Conservation (phyloP, 352 stramenopile species). For the Nothophytophthora sp. region DNA sequence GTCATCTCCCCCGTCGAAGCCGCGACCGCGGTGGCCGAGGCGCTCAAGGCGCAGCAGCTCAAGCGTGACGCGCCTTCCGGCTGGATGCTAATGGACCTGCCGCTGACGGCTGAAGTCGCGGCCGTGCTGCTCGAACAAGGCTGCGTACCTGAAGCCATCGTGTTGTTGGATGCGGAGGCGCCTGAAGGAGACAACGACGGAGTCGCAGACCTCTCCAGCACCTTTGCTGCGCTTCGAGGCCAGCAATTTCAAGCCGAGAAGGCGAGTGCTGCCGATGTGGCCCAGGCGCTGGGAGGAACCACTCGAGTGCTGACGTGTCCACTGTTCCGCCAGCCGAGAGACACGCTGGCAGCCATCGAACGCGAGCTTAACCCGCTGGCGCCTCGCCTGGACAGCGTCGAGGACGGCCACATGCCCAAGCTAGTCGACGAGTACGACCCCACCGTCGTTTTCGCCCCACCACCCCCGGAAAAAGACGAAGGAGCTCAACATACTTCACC, state of each 20-base stretch:
- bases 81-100: conserved; percentile 62
- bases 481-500: neutral
- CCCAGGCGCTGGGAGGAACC: conserved; percentile 8
- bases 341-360: conserved; percentile 33
- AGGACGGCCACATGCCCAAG: conserved; percentile 39
- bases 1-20: conserved; percentile 20
- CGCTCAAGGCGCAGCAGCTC: conserved; percentile 13
- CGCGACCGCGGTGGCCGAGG: conserved; percentile 23
- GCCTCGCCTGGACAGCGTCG: conserved; percentile 39
- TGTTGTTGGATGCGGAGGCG: conserved; percentile 40
- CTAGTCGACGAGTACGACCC: conserved; percentile 29
- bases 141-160: conserved; percentile 54
- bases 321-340: conserved; percentile 21
- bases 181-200: conserved; percentile 12
- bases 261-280: conserved; percentile 9
- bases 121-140: conserved; percentile 34
- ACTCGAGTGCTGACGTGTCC: conserved; percentile 25
- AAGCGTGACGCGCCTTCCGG: conserved; percentile 6
- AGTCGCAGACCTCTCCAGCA: neutral
- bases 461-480: conserved; percentile 17
- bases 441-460: conserved; percentile 27
- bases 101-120: conserved; percentile 34
- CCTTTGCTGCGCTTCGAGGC: conserved; percentile 18
- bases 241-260: conserved; percentile 33
- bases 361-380: conserved; percentile 38